These are phyloP conservation scores for Stephania yunnanensis DNA, from an alignment of 164 flowering plant genomes.

Conservation along the genomic window DNA sequence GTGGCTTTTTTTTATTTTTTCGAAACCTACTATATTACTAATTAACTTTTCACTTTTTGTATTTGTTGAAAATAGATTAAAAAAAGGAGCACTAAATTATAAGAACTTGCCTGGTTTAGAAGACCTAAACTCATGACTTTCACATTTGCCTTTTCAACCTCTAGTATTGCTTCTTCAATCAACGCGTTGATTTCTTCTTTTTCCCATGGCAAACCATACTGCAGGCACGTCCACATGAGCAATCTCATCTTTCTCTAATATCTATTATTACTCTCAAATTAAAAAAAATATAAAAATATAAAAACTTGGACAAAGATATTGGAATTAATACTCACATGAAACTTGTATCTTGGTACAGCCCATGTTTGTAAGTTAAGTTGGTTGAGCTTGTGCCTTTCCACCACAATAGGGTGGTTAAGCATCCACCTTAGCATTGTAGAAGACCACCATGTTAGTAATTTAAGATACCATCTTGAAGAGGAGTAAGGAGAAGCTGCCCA, in stretches of 20 bases:
- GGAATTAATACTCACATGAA: conserved; percentile 41
- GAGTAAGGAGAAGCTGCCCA: conserved; percentile 49
- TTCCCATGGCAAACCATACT: conserved; percentile 42
- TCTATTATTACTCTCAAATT: background rate
- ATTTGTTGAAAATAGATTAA: background rate
- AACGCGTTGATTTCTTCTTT: conserved; percentile 37
- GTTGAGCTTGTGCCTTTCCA: conserved; percentile 42
- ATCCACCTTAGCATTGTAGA: conserved; percentile 42
- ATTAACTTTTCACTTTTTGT: too few relatives aligned
- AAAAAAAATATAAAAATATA: too few relatives aligned
- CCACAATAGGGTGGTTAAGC: conserved; percentile 37
- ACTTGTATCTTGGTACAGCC: conserved; percentile 48
- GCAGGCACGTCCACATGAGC: background rate
- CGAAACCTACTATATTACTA: too few relatives aligned
- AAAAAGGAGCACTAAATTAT: background rate
- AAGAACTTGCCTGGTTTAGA: conserved; percentile 53
- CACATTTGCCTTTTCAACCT: conserved; percentile 47
- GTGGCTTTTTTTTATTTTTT: too few relatives aligned
- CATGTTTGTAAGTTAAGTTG: conserved; percentile 47
- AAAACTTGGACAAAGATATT: too few relatives aligned
- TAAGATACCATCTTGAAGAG: too few relatives aligned
- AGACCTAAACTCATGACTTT: conserved; percentile 66
- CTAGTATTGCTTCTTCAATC: conserved; percentile 61
- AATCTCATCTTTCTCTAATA: background rate
- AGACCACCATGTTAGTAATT: conserved; percentile 33